Base-by-base conservation (phyloP, 768 basidiomycete genomes). In the Calocera viscosa region DNA sequence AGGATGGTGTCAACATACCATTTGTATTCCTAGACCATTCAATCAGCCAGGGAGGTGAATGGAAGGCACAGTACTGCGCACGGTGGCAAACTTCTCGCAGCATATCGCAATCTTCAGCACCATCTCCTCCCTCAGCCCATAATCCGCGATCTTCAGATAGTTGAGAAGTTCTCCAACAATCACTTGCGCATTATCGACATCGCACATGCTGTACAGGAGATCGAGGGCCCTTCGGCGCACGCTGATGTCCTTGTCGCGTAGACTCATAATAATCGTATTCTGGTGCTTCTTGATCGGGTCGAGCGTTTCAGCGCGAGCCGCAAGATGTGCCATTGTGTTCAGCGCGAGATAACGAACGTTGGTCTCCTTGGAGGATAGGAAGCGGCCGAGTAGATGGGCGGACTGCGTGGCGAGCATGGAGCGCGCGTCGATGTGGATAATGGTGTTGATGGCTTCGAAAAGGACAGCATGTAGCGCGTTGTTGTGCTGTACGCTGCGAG, bases 1-100 rank as follows among this genome's bases (percentile, higher is more conserved):
- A 99, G 78, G 73, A 98, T 91, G 70, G 94, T 99, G 76, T 99
- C 95, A 67, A 99, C 91, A 80, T 99, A 98, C 94, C 94, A 95
- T 78, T 94, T 94, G 77, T 95, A 96, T 66, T 91, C 64, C 30
- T 33, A 12, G 19, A 26, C 17, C 43, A 24, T 22, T 8, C 72
- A 72, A 74, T 64, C 72, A 70, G 68, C 72, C 71, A 12, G 26
- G 34, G 38, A 30, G 10, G 60, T 63, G 33, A 16, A 22, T 12
- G 19, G 11, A 38, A 35, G 39, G 32, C 19, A 11, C 19, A 33
- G 34, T 73, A 64, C 60, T 75, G 60, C 60, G 73, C 71, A 79
- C 96, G 66, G 85, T 89, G 26, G 96, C 96, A 73, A 97, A 97
- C 78, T 96, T 92, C 76, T 99, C 96, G n/a, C 96, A 98, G 68